A percentile compares a stretch with the other conserved stretches of the same genome.
phyloP scores from a whole-genome alignment of 768 basidiomycete genomes.

The Leccinum rimulosum region DNA sequence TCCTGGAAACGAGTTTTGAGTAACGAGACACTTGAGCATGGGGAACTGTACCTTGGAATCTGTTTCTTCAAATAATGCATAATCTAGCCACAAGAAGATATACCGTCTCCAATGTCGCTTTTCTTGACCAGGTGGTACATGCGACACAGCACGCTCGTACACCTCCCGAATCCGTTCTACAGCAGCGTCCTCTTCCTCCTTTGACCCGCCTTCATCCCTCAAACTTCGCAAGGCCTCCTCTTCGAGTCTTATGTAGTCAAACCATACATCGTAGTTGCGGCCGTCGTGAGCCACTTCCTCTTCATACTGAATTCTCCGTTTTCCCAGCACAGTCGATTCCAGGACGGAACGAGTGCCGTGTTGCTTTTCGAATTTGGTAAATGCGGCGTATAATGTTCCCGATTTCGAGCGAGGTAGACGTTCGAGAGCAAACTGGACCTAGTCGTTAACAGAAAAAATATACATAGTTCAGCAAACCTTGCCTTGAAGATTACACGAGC shows the following conservation, averaged over 20 bases:
- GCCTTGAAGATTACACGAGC: slow-evolving; percentile 98
- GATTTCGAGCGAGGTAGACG: slow-evolving; percentile 93
- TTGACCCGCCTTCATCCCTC: slow-evolving; percentile 68
- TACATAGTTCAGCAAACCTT: not conserved
- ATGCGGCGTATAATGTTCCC: slow-evolving; percentile 80
- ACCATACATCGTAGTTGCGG: slow-evolving; percentile 97
- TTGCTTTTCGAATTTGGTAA: slow-evolving; percentile 98
- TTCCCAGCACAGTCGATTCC: slow-evolving; percentile 92
- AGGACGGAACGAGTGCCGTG: slow-evolving; percentile 86
- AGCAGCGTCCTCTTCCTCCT: slow-evolving; percentile 65
- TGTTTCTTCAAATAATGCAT: slow-evolving; percentile 95
- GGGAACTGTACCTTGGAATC: slow-evolving; percentile 70
- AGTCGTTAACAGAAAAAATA: not conserved
- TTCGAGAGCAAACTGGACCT: slow-evolving; percentile 82
- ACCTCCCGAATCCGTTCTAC: slow-evolving; percentile 79
- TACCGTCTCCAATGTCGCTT: slow-evolving; percentile 91
- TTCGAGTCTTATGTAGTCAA: slow-evolving; percentile 91
- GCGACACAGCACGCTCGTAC: slow-evolving; percentile 92
- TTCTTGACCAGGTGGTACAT: slow-evolving; percentile 91
- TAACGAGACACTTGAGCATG: not conserved
- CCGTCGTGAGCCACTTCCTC: slow-evolving; percentile 91
- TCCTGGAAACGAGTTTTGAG: slow-evolving; percentile 49
- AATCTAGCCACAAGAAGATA: slow-evolving; percentile 91
- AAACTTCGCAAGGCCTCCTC: slow-evolving; percentile 82
- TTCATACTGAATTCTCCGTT: slow-evolving; percentile 98